These are phyloP conservation scores for Flaveria linearis DNA, from an alignment of 129 eudicot genomes.

Conservation along the genomic window DNA sequence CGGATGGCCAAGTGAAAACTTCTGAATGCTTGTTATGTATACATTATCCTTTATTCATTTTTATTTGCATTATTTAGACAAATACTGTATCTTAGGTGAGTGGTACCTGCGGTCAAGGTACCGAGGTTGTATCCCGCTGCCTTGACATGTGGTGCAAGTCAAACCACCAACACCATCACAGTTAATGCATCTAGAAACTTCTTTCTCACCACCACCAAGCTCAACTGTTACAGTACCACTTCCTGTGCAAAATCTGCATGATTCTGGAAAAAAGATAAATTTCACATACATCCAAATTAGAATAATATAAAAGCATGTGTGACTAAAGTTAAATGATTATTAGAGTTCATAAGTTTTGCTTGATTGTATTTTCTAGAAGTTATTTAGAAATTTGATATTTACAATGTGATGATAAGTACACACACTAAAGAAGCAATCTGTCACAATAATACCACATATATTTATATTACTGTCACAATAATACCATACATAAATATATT, in stretches of 20 bases:
- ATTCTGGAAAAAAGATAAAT: slow-evolving; percentile 48
- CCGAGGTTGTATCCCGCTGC: slow-evolving; percentile 93
- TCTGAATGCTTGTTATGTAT: background rate
- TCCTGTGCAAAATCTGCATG: slow-evolving; percentile 91
- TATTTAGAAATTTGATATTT: background rate
- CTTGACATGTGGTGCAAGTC: slow-evolving; percentile 98
- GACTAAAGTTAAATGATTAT: background rate
- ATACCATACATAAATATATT: no score
- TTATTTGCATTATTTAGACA: slow-evolving; percentile 12
- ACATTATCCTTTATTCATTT: background rate
- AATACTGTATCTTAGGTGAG: background rate
- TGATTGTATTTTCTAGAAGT: background rate
- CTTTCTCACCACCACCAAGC: slow-evolving; percentile 91
- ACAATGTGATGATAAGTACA: slow-evolving; percentile 9
- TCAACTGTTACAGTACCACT: slow-evolving; percentile 73
- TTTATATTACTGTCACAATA: no score
- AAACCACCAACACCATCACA: slow-evolving; percentile 89
- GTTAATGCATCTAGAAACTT: slow-evolving; percentile 87
- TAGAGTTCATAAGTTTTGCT: background rate
- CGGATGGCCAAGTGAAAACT: background rate
- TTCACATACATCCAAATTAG: slow-evolving; percentile 18
- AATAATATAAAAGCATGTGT: background rate
- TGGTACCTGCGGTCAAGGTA: slow-evolving; percentile 94
- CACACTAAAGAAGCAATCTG: background rate
- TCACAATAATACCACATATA: no score